These are phyloP conservation scores for Hypoxylon sp. DNA, from an alignment of 2,329 filamentous ascomycete species.

Conservation along the genomic window DNA sequence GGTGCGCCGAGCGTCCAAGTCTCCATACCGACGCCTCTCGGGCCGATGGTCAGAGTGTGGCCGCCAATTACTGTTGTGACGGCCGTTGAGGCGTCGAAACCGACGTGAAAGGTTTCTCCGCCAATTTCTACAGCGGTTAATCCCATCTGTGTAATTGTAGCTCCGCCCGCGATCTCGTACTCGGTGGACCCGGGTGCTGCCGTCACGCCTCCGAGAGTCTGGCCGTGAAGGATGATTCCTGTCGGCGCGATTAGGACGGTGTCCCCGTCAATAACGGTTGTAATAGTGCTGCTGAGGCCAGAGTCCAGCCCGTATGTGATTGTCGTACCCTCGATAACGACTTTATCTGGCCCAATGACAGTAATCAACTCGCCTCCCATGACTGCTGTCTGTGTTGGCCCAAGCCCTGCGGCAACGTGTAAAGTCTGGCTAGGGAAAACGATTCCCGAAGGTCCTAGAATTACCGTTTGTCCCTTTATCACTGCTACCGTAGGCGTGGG, in stretches of 20 bases:
- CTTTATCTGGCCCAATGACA: slow-evolving; percentile 58
- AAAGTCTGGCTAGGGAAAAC: slow-evolving; percentile 57
- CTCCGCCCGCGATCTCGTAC: slow-evolving; percentile 66
- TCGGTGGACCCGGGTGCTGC: slow-evolving; percentile 57
- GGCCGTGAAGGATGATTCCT: slow-evolving; percentile 59
- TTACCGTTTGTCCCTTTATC: slow-evolving; percentile 48
- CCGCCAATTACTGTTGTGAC: slow-evolving; percentile 63
- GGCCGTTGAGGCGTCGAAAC: slow-evolving; percentile 59
- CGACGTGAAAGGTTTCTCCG: slow-evolving; percentile 66
- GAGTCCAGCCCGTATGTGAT: slow-evolving; percentile 61
- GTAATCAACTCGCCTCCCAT: slow-evolving; percentile 65
- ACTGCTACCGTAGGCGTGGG: slow-evolving; percentile 56
- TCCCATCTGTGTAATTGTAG: slow-evolving; percentile 66
- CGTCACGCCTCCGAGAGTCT: slow-evolving; percentile 60
- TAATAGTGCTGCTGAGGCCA: slow-evolving; percentile 53
- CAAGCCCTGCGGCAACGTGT: slow-evolving; percentile 54
- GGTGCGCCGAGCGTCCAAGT: slow-evolving; percentile 63
- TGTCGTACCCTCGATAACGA: slow-evolving; percentile 61
- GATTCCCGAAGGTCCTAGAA: slow-evolving; percentile 53
- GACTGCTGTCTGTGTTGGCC: slow-evolving; percentile 62
- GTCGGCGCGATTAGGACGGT: slow-evolving; percentile 65
- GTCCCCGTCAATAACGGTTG: slow-evolving; percentile 64
- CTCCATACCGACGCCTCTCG: slow-evolving; percentile 64
- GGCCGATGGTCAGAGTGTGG: slow-evolving; percentile 66
- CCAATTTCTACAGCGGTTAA: slow-evolving; percentile 65